phyloP scores from a whole-genome alignment of 106 monocot genomes.

The Platanthera guangdongensis region DNA sequence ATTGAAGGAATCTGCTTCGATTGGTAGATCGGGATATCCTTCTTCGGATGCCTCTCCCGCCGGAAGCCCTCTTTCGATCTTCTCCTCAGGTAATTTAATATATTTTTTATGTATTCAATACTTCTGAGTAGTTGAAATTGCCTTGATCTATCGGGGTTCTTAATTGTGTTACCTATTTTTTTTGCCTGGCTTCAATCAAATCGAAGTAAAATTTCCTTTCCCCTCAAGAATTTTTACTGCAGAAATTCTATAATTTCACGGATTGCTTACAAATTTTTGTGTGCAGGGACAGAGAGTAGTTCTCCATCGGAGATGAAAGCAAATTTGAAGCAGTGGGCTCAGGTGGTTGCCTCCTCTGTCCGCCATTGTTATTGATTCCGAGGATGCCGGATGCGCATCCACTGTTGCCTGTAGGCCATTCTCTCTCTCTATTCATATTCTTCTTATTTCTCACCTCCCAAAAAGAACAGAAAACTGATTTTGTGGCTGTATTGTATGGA shows the following conservation, averaged over 20 bases:
- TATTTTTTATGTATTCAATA: background rate
- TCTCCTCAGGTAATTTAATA: conserved; percentile 27
- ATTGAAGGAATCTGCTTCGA: background rate
- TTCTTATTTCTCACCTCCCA: no score
- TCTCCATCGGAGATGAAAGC: conserved; percentile 1
- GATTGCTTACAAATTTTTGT: background rate
- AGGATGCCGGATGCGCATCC: background rate
- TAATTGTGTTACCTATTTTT: no score
- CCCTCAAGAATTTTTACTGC: no score
- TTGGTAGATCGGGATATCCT: conserved; percentile 1
- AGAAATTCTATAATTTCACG: background rate
- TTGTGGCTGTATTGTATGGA: no score
- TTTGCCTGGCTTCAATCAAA: no score
- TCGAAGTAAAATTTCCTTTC: no score
- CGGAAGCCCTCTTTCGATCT: conserved; percentile 25
- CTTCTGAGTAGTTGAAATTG: no score
- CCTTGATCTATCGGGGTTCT: no score
- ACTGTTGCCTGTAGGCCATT: background rate
- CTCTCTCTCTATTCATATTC: background rate
- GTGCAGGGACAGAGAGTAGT: conserved; percentile 4
- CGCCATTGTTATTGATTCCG: background rate
- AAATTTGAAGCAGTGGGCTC: conserved; percentile 17
- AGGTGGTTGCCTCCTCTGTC: conserved; percentile 8
- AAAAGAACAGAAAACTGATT: background rate
- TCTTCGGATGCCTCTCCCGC: conserved; percentile 7